Evolutionary conservation across 2,329 filamentous ascomycete genomes (phyloP).

Genomic region (Ophiostoma tasmaniense): DNA sequence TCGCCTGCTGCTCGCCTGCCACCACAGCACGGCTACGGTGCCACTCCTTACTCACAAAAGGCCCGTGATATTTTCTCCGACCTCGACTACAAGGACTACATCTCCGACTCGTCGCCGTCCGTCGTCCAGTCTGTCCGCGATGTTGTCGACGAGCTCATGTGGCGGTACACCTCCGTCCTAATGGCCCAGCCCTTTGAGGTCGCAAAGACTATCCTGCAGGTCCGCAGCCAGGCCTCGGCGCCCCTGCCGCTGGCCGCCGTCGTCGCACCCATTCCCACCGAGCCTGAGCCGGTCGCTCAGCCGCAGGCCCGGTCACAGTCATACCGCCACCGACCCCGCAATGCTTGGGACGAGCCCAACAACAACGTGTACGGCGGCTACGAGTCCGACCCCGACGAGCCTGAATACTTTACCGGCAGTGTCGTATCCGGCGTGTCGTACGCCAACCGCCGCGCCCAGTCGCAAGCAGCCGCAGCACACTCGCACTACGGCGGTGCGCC

Average conservation of each 20-base stretch:
- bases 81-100: constrained; percentile 83
- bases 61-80: constrained; percentile 83
- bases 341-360: constrained; percentile 4
- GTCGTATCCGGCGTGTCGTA: constrained; percentile 18
- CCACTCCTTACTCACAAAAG: constrained; percentile 45
- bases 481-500: neutral
- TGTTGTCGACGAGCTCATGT: constrained; percentile 74
- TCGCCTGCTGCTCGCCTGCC: constrained; percentile 28
- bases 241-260: neutral
- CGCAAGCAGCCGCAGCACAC: neutral
- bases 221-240: constrained; percentile 47
- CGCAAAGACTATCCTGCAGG: constrained; percentile 85
- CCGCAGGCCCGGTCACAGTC: neutral
- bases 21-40: constrained; percentile 38
- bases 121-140: constrained; percentile 66
- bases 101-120: constrained; percentile 67
- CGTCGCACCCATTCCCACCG: neutral
- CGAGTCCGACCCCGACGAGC: constrained; percentile 67
- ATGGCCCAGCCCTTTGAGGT: constrained; percentile 96
- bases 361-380: constrained; percentile 42
- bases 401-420: constrained; percentile 72
- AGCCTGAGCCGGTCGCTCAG: neutral
- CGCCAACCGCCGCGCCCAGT: constrained; percentile 14
- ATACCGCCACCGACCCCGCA: constrained; percentile 2
- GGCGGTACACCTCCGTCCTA: constrained; percentile 84